Conservation (phyloP, 352 stramenopile species). For the Globisporangium viniferum region DNA sequence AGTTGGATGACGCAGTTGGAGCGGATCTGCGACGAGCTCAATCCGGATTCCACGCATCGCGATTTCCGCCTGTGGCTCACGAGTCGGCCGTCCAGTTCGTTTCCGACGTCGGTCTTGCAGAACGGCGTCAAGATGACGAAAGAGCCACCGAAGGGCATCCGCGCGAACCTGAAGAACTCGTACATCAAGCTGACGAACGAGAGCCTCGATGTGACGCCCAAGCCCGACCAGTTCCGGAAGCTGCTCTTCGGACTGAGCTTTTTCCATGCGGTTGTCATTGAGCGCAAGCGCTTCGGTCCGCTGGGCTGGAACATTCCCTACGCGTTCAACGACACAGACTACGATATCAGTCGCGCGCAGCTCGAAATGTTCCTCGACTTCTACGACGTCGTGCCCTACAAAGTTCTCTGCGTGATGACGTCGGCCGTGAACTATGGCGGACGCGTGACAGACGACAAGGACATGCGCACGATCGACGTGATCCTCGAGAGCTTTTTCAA, state of each 20-base stretch:
- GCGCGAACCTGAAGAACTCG: slow-evolving; percentile 86
- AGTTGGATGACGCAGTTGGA: slow-evolving; percentile 92
- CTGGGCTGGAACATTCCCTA: slow-evolving; percentile 91
- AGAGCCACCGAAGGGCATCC: slow-evolving; percentile 88
- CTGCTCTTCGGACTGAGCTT: slow-evolving; percentile 54
- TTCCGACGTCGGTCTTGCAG: slow-evolving; percentile 88
- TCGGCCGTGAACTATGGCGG: slow-evolving; percentile 93
- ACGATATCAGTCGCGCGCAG: slow-evolving; percentile 71
- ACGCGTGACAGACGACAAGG: slow-evolving; percentile 91
- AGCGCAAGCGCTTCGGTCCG: slow-evolving; percentile 85
- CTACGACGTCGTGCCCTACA: slow-evolving; percentile 82
- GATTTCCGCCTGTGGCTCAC: slow-evolving; percentile 94
- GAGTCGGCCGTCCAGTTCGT: slow-evolving; percentile 57
- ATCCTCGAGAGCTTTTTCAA: slow-evolving; percentile 85
- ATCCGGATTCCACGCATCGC: slow-evolving; percentile 81
- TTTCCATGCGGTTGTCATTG: slow-evolving; percentile 73
- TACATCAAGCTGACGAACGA: slow-evolving; percentile 91
- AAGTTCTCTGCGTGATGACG: slow-evolving; percentile 86
- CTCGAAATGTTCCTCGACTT: slow-evolving; percentile 92
- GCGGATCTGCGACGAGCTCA: slow-evolving; percentile 88
- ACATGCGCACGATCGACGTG: slow-evolving; percentile 84
- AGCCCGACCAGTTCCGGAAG: slow-evolving; percentile 46
- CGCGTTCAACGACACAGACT: slow-evolving; percentile 86
- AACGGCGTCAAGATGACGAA: slow-evolving; percentile 95
- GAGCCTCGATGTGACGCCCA: slow-evolving; percentile 22